These are phyloP conservation scores for Thraustochytrium sp. DNA, from an alignment of 352 stramenopile species.

Conservation along the genomic window DNA sequence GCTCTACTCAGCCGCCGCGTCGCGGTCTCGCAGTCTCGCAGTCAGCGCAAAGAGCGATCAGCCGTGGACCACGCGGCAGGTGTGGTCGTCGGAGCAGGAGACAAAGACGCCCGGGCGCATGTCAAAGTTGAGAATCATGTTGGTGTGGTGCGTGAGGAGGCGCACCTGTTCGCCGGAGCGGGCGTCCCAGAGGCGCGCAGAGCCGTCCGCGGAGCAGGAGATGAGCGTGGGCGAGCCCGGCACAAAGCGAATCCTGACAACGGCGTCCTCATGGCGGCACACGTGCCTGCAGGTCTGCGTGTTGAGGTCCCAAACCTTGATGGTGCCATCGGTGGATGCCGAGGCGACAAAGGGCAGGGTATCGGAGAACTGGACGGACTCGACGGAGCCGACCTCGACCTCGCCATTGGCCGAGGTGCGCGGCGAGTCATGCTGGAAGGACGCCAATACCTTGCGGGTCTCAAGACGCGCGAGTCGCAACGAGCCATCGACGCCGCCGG, in stretches of 20 bases:
- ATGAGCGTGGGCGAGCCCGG: conserved; percentile 73
- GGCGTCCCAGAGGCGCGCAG: conserved; percentile 82
- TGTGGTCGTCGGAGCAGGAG: conserved; percentile 33
- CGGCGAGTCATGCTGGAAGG: conserved; percentile 65
- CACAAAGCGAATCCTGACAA: conserved; percentile 84
- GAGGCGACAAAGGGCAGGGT: conserved; percentile 75
- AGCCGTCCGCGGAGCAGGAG: conserved; percentile 73
- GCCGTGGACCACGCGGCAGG: conserved; percentile 12
- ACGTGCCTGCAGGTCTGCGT: conserved; percentile 67
- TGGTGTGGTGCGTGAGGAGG: conserved; percentile 71
- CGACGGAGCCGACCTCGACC: conserved; percentile 55
- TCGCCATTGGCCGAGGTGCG: conserved; percentile 51
- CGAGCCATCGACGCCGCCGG: conserved; percentile 84
- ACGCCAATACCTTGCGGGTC: conserved; percentile 85
- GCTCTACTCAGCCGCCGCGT: no score
- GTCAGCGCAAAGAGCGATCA: no score
- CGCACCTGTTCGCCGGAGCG: conserved; percentile 69
- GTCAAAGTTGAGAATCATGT: conserved; percentile 83
- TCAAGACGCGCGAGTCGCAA: conserved; percentile 84
- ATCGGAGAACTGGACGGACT: conserved; percentile 81
- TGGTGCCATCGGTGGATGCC: conserved; percentile 80
- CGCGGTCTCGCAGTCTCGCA: no score
- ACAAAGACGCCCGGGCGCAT: conserved; percentile 16
- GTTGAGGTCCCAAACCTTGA: conserved; percentile 93
- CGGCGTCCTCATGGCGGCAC: conserved; percentile 72